Base-by-base conservation (phyloP, 164 flowering plant species). In the Hamamelis virginiana region DNA sequence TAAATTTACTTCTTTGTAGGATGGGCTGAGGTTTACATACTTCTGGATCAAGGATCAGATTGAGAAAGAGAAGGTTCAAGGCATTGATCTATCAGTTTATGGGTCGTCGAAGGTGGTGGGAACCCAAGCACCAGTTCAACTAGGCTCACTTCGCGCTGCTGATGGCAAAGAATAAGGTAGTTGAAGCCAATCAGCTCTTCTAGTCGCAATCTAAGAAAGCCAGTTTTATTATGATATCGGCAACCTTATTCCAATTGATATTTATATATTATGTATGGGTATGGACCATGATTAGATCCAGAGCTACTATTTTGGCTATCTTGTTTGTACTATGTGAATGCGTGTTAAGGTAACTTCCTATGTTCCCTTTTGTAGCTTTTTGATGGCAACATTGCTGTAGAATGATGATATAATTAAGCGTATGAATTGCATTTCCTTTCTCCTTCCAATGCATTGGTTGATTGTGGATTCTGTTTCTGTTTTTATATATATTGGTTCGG, bases 81-180 rank as follows among this genome's bases (percentile, higher is more conserved):
- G 98, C 5, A 23, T 79, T 18, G 91, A 95, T 70, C 70, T 89
- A 19, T 74, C 91, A 0, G 70, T 79, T 61, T 92, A 95, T 76
- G 97, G 97, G 51, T 86, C 98, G 46, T 95, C 98, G 1, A 92
- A 95, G 79, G 97, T 95, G 21, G 98, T 95, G 43, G 91, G 91
- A 68, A 95, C 98, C 5, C 98, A 95, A 72, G 97, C 98, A 26
- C 98, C 98, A 1, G 97, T 92, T 76, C 94, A 95, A 70, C 85
- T 95, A 0, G 98, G 98, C 1, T 92, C 98, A 1, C 96, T 95
- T 48, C 96, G 97, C 59, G 96, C 98, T 18, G 97, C 98, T 18
- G 98, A 94, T 76, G 98, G 97, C 61, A 94, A 94, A 77, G 98
- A 94, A 73, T 91, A 87, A 91, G 70, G 72, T 8, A 46, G 21